These are phyloP conservation scores for Plectosphaerella sp. DNA, from an alignment of 2,329 filamentous ascomycete species.

Conservation along the genomic window DNA sequence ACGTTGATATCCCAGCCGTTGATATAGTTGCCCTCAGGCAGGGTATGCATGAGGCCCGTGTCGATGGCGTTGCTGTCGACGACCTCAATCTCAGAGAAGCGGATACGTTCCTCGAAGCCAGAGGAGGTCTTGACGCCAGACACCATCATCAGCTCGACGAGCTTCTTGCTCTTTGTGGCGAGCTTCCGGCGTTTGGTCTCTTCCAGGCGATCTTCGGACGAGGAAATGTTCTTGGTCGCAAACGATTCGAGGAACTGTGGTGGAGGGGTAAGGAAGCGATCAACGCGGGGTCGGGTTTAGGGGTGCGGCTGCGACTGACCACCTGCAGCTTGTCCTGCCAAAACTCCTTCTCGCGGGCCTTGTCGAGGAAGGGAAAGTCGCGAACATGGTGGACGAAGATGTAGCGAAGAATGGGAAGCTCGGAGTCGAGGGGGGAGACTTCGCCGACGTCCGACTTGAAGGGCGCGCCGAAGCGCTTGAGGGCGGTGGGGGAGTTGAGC, in stretches of 20 bases:
- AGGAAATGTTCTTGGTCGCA: constrained; percentile 93
- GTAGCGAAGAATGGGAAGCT: constrained; percentile 87
- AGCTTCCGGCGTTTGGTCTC: constrained; percentile 93
- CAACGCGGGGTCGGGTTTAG: not conserved
- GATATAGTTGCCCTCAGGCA: constrained; percentile 86
- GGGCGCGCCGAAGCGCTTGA: constrained; percentile 91
- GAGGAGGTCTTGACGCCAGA: constrained; percentile 93
- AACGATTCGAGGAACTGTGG: constrained; percentile 90
- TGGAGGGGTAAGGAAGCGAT: constrained; percentile 4
- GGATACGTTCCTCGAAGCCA: constrained; percentile 94
- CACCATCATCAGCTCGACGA: constrained; percentile 99
- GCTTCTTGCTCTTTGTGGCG: constrained; percentile 87
- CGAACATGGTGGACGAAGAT: constrained; percentile 98
- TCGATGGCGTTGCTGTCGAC: constrained; percentile 92
- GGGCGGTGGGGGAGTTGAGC: constrained; percentile 88
- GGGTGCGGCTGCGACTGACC: constrained; percentile 48
- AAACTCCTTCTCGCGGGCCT: constrained; percentile 97
- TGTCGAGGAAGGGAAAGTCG: constrained; percentile 95
- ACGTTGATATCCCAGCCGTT: constrained; percentile 98
- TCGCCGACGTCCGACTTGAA: constrained; percentile 92
- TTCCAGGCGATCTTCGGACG: constrained; percentile 91
- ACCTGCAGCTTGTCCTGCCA: constrained; percentile 98
- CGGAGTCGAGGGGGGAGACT: constrained; percentile 87
- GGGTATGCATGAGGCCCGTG: constrained; percentile 77
- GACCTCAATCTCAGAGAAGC: constrained; percentile 95